Percentiles rank a stretch among this genome's conserved stretches.
These are phyloP conservation scores for Cutaneotrichosporon cyanovorans DNA, from an alignment of 1,284 basidiomycete genomes.

Conservation along the genomic window DNA sequence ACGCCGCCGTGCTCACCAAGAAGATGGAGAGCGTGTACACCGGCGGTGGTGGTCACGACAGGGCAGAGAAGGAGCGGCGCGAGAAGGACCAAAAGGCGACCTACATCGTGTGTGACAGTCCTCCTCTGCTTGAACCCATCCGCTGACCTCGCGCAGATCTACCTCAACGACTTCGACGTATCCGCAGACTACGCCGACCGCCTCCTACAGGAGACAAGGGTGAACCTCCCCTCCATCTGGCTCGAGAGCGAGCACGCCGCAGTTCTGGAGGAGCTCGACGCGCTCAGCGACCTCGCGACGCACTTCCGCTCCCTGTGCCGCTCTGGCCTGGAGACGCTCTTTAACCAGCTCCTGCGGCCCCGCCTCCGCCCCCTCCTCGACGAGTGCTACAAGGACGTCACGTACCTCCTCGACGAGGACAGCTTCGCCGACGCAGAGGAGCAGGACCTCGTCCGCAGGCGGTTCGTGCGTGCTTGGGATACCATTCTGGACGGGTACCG, in stretches of 20 bases:
- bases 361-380: slow-evolving; percentile 71
- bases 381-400: slow-evolving; percentile 82
- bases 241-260: slow-evolving; percentile 52
- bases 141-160: slow-evolving; percentile 54
- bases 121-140: slow-evolving; percentile 14
- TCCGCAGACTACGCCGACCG: slow-evolving; percentile 79
- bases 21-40: slow-evolving; percentile 80
- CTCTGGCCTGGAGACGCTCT: slow-evolving; percentile 84
- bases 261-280: slow-evolving; percentile 33
- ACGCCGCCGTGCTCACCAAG: slow-evolving; percentile 64
- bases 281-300: slow-evolving; percentile 44
- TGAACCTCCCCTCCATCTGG: slow-evolving; percentile 62
- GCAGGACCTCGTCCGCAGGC: slow-evolving; percentile 73
- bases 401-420: slow-evolving; percentile 84
- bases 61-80: slow-evolving; percentile 55
- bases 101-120: slow-evolving; percentile 80
- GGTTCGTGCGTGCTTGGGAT: slow-evolving; percentile 81
- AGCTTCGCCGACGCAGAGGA: slow-evolving; percentile 73
- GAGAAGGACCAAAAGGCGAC: slow-evolving; percentile 68
- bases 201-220: slow-evolving; percentile 61
- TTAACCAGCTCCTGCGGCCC: slow-evolving; percentile 83
- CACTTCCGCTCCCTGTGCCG: slow-evolving; percentile 65
- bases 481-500: slow-evolving; percentile 70
- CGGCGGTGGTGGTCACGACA: slow-evolving; percentile 21
- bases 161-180: slow-evolving; percentile 81